Conservation (phyloP, 306 rosid genomes). For the Acacia melanoxylon region DNA sequence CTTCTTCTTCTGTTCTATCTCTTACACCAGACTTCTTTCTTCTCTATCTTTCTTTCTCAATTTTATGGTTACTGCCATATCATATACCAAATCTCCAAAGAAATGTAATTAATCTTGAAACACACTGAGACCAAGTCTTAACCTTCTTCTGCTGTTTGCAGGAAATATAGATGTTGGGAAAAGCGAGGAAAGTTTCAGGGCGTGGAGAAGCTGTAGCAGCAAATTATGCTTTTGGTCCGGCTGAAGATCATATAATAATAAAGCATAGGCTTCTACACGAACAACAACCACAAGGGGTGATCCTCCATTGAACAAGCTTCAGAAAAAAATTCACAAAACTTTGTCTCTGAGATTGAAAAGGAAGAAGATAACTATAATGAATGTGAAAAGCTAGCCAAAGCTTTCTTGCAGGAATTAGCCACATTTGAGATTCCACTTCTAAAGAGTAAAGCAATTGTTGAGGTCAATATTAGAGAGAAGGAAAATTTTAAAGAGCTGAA, state of each 20-base stretch:
- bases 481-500: too few relatives aligned
- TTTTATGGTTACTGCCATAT: too few relatives aligned
- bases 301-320: conserved; percentile 94
- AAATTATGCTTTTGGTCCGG: neutral
- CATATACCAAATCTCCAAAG: neutral
- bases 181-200: neutral
- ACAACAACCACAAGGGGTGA: conserved; percentile 54
- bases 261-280: neutral
- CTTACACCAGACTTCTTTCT: too few relatives aligned
- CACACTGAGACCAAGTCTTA: neutral
- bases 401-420: too few relatives aligned
- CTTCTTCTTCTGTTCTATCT: too few relatives aligned
- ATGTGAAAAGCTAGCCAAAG: too few relatives aligned
- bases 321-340: conserved; percentile 39
- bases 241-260: neutral
- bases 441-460: too few relatives aligned
- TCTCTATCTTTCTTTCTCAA: too few relatives aligned
- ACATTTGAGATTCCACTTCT: too few relatives aligned
- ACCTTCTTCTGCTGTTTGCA: neutral
- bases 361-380: too few relatives aligned
- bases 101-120: neutral
- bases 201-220: neutral
- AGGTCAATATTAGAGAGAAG: too few relatives aligned
- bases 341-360: too few relatives aligned
- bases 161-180: neutral